Conservation (phyloP, 805 yeast genomes). For the Suhomyces xylopsoci region DNA sequence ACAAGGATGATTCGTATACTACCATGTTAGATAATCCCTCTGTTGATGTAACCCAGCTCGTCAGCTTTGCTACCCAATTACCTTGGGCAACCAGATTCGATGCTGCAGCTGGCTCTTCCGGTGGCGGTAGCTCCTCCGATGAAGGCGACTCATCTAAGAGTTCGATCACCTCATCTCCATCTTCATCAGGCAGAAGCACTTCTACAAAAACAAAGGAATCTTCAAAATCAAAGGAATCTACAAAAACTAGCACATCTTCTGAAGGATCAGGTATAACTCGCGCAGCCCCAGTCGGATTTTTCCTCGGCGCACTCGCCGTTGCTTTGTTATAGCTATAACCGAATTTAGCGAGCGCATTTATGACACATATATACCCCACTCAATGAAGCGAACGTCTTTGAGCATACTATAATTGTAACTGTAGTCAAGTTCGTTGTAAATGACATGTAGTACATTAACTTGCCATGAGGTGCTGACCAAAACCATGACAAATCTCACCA, state of each 20-base stretch:
- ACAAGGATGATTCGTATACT: slow-evolving; percentile 45
- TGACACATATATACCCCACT: not conserved
- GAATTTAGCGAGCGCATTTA: not conserved
- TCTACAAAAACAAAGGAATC: slow-evolving; percentile 11
- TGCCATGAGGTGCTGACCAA: not conserved
- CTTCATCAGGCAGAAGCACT: not conserved
- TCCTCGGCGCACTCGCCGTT: slow-evolving; percentile 33
- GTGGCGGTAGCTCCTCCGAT: slow-evolving; percentile 6
- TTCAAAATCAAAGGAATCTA: slow-evolving; percentile 2
- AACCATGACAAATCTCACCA: not conserved
- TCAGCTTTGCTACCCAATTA: slow-evolving; percentile 31
- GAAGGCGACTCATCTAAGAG: not conserved
- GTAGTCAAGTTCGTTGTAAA: not conserved
- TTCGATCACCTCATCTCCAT: slow-evolving; percentile 2
- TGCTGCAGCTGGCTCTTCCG: slow-evolving; percentile 6
- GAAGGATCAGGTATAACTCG: slow-evolving; percentile 11
- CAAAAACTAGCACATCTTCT: not conserved
- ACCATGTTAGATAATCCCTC: slow-evolving; percentile 31
- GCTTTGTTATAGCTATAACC: slow-evolving; percentile 23
- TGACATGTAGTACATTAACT: not conserved
- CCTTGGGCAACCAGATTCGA: slow-evolving; percentile 35
- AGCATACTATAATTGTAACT: not conserved
- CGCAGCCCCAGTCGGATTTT: slow-evolving; percentile 29
- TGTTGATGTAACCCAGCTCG: slow-evolving; percentile 21
- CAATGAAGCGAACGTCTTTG: not conserved